Evolutionary conservation across 768 basidiomycete species (phyloP).

Genomic region (Auriscalpium microsporum): DNA sequence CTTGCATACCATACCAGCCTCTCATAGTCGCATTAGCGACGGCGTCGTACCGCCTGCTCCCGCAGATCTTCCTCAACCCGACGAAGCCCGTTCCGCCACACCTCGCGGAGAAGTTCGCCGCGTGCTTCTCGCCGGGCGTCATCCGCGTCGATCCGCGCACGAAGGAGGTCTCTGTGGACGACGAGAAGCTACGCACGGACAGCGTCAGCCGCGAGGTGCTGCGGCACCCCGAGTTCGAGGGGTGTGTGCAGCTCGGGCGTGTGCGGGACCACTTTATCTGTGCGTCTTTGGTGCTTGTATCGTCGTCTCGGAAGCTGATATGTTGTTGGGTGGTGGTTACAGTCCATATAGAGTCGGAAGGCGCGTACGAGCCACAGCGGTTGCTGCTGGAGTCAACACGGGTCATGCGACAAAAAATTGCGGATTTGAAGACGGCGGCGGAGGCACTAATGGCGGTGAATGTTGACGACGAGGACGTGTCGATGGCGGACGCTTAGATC

Average conservation of each 20-base stretch:
- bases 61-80: conserved; percentile 65
- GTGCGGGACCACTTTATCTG: conserved; percentile 92
- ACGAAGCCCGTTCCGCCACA: conserved; percentile 67
- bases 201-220: conserved; percentile 89
- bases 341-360: conserved; percentile 90
- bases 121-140: conserved; percentile 83
- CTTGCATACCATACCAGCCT: neutral
- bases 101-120: conserved; percentile 73
- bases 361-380: conserved; percentile 78
- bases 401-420: conserved; percentile 78
- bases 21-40: conserved; percentile 49
- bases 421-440: conserved; percentile 47
- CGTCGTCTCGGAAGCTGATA: neutral
- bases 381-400: conserved; percentile 72
- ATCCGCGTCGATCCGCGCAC: conserved; percentile 54
- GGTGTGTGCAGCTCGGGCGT: conserved; percentile 71
- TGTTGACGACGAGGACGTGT: conserved; percentile 34
- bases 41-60: conserved; percentile 89
- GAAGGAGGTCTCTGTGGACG: conserved; percentile 53
- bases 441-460: conserved; percentile 43
- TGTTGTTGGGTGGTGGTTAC: conserved; percentile 2
- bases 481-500: conserved; percentile 36
- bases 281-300: conserved; percentile 28
- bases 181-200: conserved; percentile 66
- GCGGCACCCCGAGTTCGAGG: conserved; percentile 84